Evolutionary conservation across 768 basidiomycete genomes (phyloP), one percentile per base, ranked within the genome.

Genomic region (Pholiota molesta): DNA sequence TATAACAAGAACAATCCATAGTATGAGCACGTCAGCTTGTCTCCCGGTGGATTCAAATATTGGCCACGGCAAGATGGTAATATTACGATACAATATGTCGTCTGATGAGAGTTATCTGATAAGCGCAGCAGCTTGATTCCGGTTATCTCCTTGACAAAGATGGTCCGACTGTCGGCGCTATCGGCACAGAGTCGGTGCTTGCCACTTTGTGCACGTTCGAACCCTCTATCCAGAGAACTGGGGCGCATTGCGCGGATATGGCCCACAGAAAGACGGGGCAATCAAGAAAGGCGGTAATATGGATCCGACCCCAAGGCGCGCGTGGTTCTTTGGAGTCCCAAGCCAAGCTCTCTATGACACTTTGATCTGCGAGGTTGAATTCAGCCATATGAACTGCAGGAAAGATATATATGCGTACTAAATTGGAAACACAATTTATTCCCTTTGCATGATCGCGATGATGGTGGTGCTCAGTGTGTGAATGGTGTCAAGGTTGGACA

Each of bases 31-130:
- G 57, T 58, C 57, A 58, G 42, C 57, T 33, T 31, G 29, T 7
- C 23, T 28, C 28, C 52, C 42, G 29, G 26, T 26, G 13, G 45
- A 51, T 51, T 21, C 35, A 37, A 37, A 9, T 6, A 37, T 37
- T 37, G 35, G 57, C 19, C 19, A 33, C 33, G 59, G 51, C 39
- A 45, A 28, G 59, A 37, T n/a, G 47, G 42, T 51, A 33, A 39
- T 39, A 54, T 60, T 39, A 40, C 21, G 59, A 60, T 60, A 23
- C 31, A 26, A 45, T n/a, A n/a, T 45, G 23, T 45, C 26, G 44
- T 47, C 52, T 57, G 62, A 63, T 63, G 62, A 49, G 58, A 55
- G 62, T 59, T 63, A 63, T 63, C 62, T 59, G 62, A 63, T 63
- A 63, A 63, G 57, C 54, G 57, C 57, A 59, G 55, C 35, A 51